phyloP scores from a whole-genome alignment of 306 rosid genomes.

The Argentina anserina region DNA sequence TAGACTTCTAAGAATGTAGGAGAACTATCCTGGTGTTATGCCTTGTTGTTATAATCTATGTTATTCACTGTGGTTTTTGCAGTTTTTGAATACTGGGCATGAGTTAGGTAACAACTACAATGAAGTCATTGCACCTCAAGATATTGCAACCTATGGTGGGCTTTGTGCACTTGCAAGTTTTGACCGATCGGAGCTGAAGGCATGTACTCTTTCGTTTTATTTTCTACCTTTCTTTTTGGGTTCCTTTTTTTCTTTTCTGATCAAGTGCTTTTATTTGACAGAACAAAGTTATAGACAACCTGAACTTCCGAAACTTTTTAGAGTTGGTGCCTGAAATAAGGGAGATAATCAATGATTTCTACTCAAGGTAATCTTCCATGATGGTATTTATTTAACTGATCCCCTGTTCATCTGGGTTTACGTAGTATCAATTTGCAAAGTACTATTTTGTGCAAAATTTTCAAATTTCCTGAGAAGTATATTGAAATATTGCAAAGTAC shows the following conservation, averaged over 20 bases:
- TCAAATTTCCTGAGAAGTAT: background rate
- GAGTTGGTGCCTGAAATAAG: constrained; percentile 96
- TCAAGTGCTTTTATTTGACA: constrained; percentile 43
- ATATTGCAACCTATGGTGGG: constrained; percentile 97
- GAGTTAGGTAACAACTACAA: constrained; percentile 78
- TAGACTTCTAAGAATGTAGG: background rate
- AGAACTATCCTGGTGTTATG: background rate
- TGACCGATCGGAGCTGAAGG: constrained; percentile 93
- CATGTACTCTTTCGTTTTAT: constrained; percentile 28
- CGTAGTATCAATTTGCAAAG: too few relatives aligned
- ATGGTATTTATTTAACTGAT: background rate
- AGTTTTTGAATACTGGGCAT: constrained; percentile 84
- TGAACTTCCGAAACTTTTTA: constrained; percentile 81
- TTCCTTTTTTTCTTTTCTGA: constrained; percentile 13
- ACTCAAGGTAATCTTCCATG: constrained; percentile 65
- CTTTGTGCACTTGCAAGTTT: constrained; percentile 98
- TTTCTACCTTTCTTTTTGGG: background rate
- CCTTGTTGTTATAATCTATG: background rate
- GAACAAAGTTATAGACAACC: constrained; percentile 90
- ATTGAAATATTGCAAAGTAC: background rate
- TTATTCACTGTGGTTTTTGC: constrained; percentile 25
- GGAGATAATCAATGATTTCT: constrained; percentile 93
- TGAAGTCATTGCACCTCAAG: constrained; percentile 95
- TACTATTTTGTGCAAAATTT: background rate
- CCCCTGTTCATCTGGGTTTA: too few relatives aligned